Evolutionary conservation across 2,329 filamentous ascomycete species (phyloP), one percentile per base, ranked within the genome.

Genomic region (Clonostachys sp.): DNA sequence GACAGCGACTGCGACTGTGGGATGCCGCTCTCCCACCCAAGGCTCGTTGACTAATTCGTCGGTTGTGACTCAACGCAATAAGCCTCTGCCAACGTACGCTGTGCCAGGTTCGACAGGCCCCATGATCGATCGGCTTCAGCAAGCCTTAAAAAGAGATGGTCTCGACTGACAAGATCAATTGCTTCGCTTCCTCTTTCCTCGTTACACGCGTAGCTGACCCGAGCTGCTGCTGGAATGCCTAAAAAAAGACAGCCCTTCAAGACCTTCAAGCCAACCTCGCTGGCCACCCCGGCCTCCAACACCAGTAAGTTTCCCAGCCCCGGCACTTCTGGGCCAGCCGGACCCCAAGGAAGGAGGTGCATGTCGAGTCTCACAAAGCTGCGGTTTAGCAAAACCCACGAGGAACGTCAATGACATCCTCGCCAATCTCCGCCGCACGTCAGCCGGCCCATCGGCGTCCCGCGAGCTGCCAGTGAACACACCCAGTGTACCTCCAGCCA

Each of bases 201-300:
- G 24, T 30, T 30, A 30, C 24, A 30, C 24, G 24, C 24, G 24
- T 30, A 30, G 24, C 24, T 30, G 24, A 30, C 24, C 24, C 24
- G 24, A 30, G 24, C 24, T 30, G 24, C 45, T 47, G 45, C 48
- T 61, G 68, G 64, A 51, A 85, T 85, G 81, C 78, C 81, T 65
- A 84, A 83, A 72, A 84, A 83, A 74, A 43, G 50, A 40, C 48
- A 73, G 78, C 64, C 77, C 57, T 78, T 80, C 53, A 84, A 83
- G 62, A 80, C 80, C 54, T 74, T 68, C 56, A 76, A 75, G 51
- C 77, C 78, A 55, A 73, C 78, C 54, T 71, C 74, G 47, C 73
- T 74, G 50, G 50, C 52, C 48, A 48, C 55, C 44, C 52, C 52
- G 45, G 42, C 45, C 34, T 34, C 41, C 14, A 41, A 18, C 34